Conservation (phyloP, 2,329 filamentous ascomycete genomes). For the Cordyceps tenuipes region DNA sequence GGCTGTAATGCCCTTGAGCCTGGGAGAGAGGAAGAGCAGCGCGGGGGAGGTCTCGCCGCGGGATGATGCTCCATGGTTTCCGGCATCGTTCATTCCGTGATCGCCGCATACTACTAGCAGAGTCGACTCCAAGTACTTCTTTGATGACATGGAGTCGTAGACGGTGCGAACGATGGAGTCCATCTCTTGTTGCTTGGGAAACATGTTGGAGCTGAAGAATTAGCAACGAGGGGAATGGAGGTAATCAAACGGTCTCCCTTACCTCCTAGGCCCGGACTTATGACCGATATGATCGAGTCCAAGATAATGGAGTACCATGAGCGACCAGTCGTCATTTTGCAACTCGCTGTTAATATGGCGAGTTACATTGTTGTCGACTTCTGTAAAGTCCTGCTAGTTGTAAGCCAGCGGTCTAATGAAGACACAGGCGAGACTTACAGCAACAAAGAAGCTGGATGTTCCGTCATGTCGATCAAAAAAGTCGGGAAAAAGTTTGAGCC, state of each 20-base stretch:
- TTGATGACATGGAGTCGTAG: conserved; percentile 63
- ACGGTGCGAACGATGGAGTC: conserved; percentile 70
- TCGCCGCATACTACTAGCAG: conserved; percentile 84
- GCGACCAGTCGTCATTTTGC: conserved; percentile 73
- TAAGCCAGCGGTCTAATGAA: not conserved
- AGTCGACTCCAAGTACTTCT: conserved; percentile 65
- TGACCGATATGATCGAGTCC: conserved; percentile 97
- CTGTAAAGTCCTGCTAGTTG: conserved; percentile 74
- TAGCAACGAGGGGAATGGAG: not conserved
- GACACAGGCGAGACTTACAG: conserved; percentile 53
- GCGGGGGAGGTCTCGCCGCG: conserved; percentile 91
- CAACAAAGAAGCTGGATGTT: conserved; percentile 96
- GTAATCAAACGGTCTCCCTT: conserved; percentile 11
- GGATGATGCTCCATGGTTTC: conserved; percentile 91
- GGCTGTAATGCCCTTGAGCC: conserved; percentile 51
- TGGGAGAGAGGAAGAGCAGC: conserved; percentile 83
- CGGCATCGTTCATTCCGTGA: conserved; percentile 99
- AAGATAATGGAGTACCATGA: conserved; percentile 90
- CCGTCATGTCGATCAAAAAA: conserved; percentile 84
- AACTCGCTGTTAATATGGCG: conserved; percentile 77
- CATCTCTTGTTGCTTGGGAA: conserved; percentile 91
- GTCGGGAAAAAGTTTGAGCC: conserved; percentile 90
- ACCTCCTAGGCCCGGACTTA: conserved; percentile 83
- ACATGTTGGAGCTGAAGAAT: conserved; percentile 67
- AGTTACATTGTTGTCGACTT: conserved; percentile 97